Base-by-base conservation (phyloP, 108 stramenopile species). In the Poteriospumella lacustris region DNA sequence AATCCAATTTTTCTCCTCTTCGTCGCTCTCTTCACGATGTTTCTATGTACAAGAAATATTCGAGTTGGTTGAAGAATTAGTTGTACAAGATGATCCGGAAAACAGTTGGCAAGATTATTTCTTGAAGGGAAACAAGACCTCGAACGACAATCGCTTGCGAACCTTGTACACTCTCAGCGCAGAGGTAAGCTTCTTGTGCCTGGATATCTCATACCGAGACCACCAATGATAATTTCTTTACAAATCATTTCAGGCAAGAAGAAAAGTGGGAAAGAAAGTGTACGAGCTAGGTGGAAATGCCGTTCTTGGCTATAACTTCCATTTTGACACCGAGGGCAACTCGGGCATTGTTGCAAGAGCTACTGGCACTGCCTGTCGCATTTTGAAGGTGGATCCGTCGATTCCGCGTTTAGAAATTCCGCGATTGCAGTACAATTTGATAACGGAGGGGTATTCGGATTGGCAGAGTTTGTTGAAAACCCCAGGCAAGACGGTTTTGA, bases 241-340 rank as follows among this genome's bases (percentile, higher is more conserved):
- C n/a, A n/a, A n/a, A n/a, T n/a, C n/a, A n/a, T n/a, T n/a, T n/a
- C n/a, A n/a, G n/a, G n/a, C n/a, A n/a, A 81, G 96, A n/a, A 81
- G 94, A 24, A 83, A 91, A 44, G 90, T 98, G 85, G 95, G 94
- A 5, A 64, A 64, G 19, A 38, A 81, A 77, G 82, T 62, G 58
- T 59, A 59, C 15, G 85, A 85, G 43, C 89, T 92, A 85, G 95
- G 92, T 0, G 92, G 91, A 33, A 96, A 96, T 76, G 95, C 95
- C 64, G 92, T 95, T 0, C 69, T 95, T 33, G 94, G 91, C 0
- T 95, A 95, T 78, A 77, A 89, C 58, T 88, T 92, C 62, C 89
- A 91, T 72, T 94, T 96, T 77, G 97, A 98, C 82, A 90, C 96
- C 68, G 97, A 98, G 86, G 97, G 97, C 24, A 94, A 96, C 80